These are phyloP conservation scores for Metschnikowia reukaufii DNA, from an alignment of 805 yeast genomes.

Conservation along the genomic window DNA sequence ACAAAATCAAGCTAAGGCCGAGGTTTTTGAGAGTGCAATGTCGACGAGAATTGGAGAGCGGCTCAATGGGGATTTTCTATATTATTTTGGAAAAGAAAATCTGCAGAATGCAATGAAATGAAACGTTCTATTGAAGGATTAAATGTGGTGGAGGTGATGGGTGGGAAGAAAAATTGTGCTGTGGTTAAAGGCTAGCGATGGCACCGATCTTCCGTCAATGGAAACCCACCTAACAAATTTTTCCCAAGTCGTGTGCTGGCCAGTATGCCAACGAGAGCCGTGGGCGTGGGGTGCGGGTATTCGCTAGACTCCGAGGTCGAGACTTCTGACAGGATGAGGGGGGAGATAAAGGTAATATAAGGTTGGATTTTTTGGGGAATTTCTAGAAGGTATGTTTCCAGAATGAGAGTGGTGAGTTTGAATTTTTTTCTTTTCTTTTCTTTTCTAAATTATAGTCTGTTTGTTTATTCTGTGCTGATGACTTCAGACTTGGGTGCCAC, in stretches of 20 bases:
- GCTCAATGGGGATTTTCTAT: neutral
- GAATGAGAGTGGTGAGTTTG: no score
- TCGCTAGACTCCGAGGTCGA: neutral
- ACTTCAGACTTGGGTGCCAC: no score
- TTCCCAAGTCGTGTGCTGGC: constrained; percentile 17
- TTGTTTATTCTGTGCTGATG: no score
- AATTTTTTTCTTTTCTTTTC: no score
- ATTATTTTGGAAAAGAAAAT: no score
- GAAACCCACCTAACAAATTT: constrained; percentile 10
- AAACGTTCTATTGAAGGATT: neutral
- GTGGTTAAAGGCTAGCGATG: neutral
- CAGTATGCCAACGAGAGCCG: neutral
- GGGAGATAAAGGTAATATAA: no score
- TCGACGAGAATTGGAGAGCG: neutral
- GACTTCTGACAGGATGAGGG: neutral
- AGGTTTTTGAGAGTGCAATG: neutral
- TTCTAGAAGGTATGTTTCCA: no score
- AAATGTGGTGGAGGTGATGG: neutral
- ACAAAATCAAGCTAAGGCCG: neutral
- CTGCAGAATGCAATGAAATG: neutral
- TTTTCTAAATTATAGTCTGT: no score
- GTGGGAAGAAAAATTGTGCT: neutral
- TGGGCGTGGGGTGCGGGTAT: neutral
- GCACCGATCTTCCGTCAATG: neutral
- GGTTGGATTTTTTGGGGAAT: neutral